phyloP scores from a whole-genome alignment of 2,329 filamentous ascomycete species.

The Sporothrix globosa region DNA sequence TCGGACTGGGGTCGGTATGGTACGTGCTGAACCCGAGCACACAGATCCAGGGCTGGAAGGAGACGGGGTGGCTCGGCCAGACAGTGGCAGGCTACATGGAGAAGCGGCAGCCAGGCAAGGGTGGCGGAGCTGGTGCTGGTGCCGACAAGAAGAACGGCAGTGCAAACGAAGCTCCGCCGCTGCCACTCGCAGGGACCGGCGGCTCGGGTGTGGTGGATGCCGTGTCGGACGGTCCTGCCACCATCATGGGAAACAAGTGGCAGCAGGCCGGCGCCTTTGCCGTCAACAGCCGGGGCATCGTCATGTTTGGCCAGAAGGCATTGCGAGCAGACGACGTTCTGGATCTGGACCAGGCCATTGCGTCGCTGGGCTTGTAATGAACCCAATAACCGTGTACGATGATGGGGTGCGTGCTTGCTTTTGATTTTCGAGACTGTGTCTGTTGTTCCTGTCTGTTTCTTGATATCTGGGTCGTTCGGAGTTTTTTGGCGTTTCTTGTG shows the following conservation, averaged over 20 bases:
- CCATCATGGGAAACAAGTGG: conserved; percentile 60
- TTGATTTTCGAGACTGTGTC: neutral
- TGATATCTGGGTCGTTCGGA: neutral
- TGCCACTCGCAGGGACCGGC: conserved; percentile 12
- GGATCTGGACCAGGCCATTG: conserved; percentile 55
- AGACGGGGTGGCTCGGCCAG: conserved; percentile 59
- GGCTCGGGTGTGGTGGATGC: conserved; percentile 35
- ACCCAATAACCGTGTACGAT: neutral
- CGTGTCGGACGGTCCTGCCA: conserved; percentile 46
- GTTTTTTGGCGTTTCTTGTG: conserved; percentile 5
- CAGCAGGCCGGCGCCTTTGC: conserved; percentile 58
- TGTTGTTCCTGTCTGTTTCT: neutral
- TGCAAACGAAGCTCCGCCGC: neutral
- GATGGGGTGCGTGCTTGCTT: neutral
- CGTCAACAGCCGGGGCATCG: conserved; percentile 53
- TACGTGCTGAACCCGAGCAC: conserved; percentile 58
- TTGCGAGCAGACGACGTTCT: conserved; percentile 54
- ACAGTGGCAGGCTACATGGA: conserved; percentile 54
- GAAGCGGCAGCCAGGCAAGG: conserved; percentile 41
- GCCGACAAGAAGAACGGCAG: conserved; percentile 43
- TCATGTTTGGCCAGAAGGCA: conserved; percentile 57
- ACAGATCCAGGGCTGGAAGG: conserved; percentile 57
- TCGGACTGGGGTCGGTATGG: conserved; percentile 56
- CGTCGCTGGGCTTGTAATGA: conserved; percentile 43
- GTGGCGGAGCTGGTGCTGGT: conserved; percentile 38